These are phyloP conservation scores for Lupinus albus DNA, from an alignment of 306 rosid species.

Conservation along the genomic window DNA sequence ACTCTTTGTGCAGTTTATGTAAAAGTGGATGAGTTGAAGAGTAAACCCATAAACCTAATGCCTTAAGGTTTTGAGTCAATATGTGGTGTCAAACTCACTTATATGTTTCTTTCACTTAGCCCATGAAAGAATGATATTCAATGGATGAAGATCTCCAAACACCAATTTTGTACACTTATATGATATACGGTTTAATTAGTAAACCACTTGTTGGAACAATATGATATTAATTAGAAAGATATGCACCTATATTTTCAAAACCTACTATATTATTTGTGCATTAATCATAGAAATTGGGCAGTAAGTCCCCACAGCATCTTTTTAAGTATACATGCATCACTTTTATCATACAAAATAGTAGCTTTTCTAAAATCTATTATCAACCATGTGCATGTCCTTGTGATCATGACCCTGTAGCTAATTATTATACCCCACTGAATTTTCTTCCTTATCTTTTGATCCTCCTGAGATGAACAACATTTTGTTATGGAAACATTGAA, in stretches of 20 bases:
- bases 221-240: neutral
- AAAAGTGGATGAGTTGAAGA: too few relatives aligned
- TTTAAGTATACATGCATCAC: neutral
- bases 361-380: neutral
- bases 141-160: too few relatives aligned
- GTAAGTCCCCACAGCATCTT: neutral
- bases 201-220: too few relatives aligned
- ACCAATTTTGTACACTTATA: too few relatives aligned
- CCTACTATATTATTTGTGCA: neutral
- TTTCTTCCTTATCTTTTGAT: neutral
- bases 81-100: too few relatives aligned
- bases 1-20: neutral
- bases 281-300: conserved; percentile 13
- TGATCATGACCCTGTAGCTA: neutral
- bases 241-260: too few relatives aligned
- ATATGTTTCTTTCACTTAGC: too few relatives aligned
- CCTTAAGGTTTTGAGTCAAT: too few relatives aligned
- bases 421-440: neutral
- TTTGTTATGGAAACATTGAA: conserved; percentile 3
- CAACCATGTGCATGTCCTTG: conserved; percentile 17
- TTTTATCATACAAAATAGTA: neutral
- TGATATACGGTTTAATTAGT: too few relatives aligned
- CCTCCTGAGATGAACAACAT: conserved; percentile 1
- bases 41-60: too few relatives aligned
- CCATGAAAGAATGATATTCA: too few relatives aligned